Evolutionary conservation across 2,329 filamentous ascomycete genomes (phyloP).

Genomic region (Salinomyces thailandicus): DNA sequence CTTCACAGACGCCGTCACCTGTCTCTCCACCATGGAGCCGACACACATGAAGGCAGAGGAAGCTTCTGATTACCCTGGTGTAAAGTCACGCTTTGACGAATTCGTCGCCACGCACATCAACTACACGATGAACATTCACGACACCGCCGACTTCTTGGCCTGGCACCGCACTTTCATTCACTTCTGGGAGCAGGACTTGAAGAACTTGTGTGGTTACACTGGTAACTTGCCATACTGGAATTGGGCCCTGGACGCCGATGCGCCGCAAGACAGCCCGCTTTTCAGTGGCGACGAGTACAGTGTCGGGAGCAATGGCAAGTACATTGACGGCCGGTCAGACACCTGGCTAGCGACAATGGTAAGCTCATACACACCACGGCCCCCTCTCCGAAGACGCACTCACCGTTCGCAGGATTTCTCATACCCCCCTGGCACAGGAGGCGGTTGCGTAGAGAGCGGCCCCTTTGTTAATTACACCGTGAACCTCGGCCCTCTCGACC

Average conservation of each 20-base stretch:
- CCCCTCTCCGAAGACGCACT: slow-evolving; percentile 9
- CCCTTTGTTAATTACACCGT: slow-evolving; percentile 40
- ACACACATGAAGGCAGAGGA: slow-evolving; percentile 18
- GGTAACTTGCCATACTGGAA: slow-evolving; percentile 30
- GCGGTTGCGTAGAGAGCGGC: slow-evolving; percentile 44
- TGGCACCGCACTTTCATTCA: slow-evolving; percentile 37
- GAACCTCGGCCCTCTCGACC: slow-evolving; percentile 23
- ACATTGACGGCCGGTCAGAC: slow-evolving; percentile 16
- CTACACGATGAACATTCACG: slow-evolving; percentile 24
- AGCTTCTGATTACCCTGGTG: slow-evolving; percentile 19
- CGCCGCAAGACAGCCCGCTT: slow-evolving; percentile 34
- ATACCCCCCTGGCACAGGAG: slow-evolving; percentile 41
- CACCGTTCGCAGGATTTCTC: background rate
- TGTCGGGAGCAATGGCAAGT: slow-evolving; percentile 23
- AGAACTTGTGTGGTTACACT: slow-evolving; percentile 34
- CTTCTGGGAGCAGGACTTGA: slow-evolving; percentile 35
- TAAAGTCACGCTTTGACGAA: slow-evolving; percentile 23
- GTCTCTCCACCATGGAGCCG: slow-evolving; percentile 19
- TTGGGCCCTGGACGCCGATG: slow-evolving; percentile 21
- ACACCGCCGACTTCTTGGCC: slow-evolving; percentile 25
- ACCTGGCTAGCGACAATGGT: slow-evolving; percentile 14
- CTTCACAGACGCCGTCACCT: slow-evolving; percentile 24
- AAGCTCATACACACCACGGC: too few relatives aligned
- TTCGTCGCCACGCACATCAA: slow-evolving; percentile 26
- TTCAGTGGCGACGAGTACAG: slow-evolving; percentile 46